phyloP scores from a whole-genome alignment of 208 protist genomes.

The Angomonas deanei region DNA sequence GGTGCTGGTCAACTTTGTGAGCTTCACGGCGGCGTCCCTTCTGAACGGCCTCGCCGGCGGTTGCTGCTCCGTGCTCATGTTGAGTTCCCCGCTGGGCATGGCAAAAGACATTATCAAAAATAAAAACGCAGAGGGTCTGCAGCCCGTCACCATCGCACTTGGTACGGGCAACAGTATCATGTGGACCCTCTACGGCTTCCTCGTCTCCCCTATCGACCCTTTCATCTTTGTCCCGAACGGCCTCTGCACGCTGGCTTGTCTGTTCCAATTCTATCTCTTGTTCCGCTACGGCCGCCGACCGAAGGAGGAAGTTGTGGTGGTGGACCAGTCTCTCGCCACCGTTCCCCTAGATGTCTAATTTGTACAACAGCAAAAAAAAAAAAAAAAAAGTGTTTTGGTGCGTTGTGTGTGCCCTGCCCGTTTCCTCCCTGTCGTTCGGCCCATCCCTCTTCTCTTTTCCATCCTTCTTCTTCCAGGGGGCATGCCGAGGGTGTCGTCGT shows the following conservation, averaged over 20 bases:
- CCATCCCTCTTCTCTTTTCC: background rate
- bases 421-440: no score
- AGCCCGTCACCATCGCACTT: conserved; percentile 39
- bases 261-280: conserved; percentile 50
- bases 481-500: no score
- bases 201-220: conserved; percentile 20
- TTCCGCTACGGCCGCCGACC: conserved; percentile 41
- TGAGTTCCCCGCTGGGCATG: conserved; percentile 56
- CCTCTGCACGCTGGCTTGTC: conserved; percentile 35
- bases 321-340: conserved; percentile 8
- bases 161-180: conserved; percentile 45
- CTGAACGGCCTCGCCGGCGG: conserved; percentile 47
- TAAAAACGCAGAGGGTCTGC: conserved; percentile 51
- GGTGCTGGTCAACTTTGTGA: conserved; percentile 24
- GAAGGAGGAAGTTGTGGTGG: conserved; percentile 8
- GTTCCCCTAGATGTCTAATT: conserved; percentile 19
- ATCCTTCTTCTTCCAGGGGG: background rate
- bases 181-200: conserved; percentile 53
- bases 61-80: conserved; percentile 51
- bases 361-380: no score
- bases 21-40: conserved; percentile 8
- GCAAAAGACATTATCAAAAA: conserved; percentile 46
- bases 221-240: conserved; percentile 49
- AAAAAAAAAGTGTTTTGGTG: no score
- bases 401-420: no score